phyloP scores from a whole-genome alignment of 441 rosid genomes.

The Capsella rubella region DNA sequence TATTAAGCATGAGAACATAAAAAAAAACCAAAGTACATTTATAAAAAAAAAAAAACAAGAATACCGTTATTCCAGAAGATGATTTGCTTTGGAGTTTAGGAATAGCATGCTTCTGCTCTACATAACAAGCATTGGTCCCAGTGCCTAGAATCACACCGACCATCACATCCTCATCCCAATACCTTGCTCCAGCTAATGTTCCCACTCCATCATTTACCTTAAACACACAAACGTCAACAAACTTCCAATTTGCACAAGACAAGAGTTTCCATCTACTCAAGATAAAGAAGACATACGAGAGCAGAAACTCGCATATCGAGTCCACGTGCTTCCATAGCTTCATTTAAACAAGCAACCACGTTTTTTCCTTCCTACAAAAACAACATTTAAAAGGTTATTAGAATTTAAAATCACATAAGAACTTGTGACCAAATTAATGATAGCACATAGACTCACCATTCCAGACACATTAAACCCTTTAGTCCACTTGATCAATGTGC shows the following conservation, averaged over 20 bases:
- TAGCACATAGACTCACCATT: slow-evolving; percentile 60
- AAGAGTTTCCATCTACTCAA: slow-evolving; percentile 2
- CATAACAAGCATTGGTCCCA: slow-evolving; percentile 94
- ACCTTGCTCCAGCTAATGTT: slow-evolving; percentile 85
- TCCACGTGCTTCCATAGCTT: slow-evolving; percentile 77
- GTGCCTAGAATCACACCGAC: slow-evolving; percentile 94
- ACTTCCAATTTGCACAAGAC: slow-evolving; percentile 14
- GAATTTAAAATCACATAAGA: not conserved
- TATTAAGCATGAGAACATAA: slow-evolving; percentile 5
- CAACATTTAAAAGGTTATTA: not conserved
- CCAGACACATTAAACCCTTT: slow-evolving; percentile 91
- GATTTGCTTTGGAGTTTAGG: slow-evolving; percentile 59
- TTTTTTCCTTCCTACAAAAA: slow-evolving; percentile 69
- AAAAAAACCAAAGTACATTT: not conserved
- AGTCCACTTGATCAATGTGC: slow-evolving; percentile 86
- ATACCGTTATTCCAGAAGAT: slow-evolving; percentile 66
- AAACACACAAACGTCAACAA: slow-evolving; percentile 17
- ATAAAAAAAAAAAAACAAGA: not conserved
- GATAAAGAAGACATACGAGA: slow-evolving; percentile 52
- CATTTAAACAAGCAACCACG: slow-evolving; percentile 86
- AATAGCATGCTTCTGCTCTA: slow-evolving; percentile 69
- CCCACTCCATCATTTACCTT: slow-evolving; percentile 90
- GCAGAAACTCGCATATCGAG: slow-evolving; percentile 86
- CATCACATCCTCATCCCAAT: slow-evolving; percentile 89
- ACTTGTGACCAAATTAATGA: not conserved